These are phyloP conservation scores for Erodium chrysanthum DNA, from an alignment of 441 rosid species.

Conservation along the genomic window DNA sequence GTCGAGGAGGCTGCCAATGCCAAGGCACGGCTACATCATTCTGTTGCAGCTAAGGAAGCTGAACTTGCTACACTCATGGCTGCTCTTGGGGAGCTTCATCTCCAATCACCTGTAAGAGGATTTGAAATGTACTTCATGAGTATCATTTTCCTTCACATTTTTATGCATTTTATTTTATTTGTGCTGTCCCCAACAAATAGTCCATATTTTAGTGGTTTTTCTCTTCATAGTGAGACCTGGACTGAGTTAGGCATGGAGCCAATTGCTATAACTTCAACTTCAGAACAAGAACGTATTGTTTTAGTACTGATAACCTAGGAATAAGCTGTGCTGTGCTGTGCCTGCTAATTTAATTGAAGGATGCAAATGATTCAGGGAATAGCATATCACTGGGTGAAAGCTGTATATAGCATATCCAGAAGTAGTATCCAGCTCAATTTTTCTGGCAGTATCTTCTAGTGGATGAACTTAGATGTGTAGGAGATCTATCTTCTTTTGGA, in stretches of 20 bases:
- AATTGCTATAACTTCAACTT: not conserved
- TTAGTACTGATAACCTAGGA: no score
- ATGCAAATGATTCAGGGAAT: no score
- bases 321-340: no score
- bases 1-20: conserved; percentile 92
- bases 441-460: not conserved
- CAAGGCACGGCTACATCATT: conserved; percentile 83
- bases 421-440: no score
- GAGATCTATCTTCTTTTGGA: not conserved
- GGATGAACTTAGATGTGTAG: not conserved
- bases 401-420: no score
- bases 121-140: not conserved
- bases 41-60: conserved; percentile 90
- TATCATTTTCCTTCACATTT: conserved; percentile 3
- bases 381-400: no score
- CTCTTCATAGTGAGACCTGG: not conserved
- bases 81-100: conserved; percentile 67
- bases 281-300: not conserved
- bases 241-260: not conserved
- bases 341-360: no score
- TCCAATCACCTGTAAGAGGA: conserved; percentile 49
- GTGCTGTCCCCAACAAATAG: not conserved
- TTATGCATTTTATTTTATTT: not conserved
- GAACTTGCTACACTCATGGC: conserved; percentile 95
- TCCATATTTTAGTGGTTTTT: not conserved